phyloP scores from a whole-genome alignment of 1,139 yeast species.

The Kurtzmaniella quercitrusa region DNA sequence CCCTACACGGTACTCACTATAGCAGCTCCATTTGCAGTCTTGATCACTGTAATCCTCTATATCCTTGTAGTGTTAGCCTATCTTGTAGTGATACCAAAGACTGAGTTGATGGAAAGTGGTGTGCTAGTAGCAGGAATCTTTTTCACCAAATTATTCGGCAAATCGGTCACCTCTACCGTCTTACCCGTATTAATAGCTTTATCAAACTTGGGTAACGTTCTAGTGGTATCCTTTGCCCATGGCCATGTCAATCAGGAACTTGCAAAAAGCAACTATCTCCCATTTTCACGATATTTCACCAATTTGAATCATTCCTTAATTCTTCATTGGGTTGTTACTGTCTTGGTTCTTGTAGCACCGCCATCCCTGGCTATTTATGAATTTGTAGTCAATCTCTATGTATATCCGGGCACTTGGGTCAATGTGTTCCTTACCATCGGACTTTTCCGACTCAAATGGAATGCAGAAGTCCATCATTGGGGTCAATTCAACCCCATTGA shows the following conservation, averaged over 20 bases:
- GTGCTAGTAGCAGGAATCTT: slow-evolving; percentile 71
- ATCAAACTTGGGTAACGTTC: slow-evolving; percentile 73
- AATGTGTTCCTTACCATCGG: slow-evolving; percentile 40
- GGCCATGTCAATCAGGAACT: slow-evolving; percentile 73
- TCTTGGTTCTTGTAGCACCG: slow-evolving; percentile 39
- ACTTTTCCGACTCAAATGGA: slow-evolving; percentile 33
- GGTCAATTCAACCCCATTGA: slow-evolving; percentile 17
- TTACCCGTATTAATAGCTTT: slow-evolving; percentile 72
- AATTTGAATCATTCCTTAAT: slow-evolving; percentile 43
- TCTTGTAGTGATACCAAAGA: slow-evolving; percentile 70
- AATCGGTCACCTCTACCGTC: slow-evolving; percentile 53
- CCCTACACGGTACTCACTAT: slow-evolving; percentile 65
- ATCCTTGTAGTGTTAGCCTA: slow-evolving; percentile 69
- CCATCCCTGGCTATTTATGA: slow-evolving; percentile 47
- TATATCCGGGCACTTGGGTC: slow-evolving; percentile 52
- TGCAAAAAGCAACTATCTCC: slow-evolving; percentile 68
- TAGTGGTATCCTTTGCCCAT: slow-evolving; percentile 75
- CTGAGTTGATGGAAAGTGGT: slow-evolving; percentile 56
- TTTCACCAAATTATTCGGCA: slow-evolving; percentile 71
- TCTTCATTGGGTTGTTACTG: slow-evolving; percentile 48
- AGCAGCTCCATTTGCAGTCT: slow-evolving; percentile 70
- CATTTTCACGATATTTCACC: slow-evolving; percentile 56
- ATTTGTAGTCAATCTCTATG: slow-evolving; percentile 44
- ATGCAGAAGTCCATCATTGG: slow-evolving; percentile 30
- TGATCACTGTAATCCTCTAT: slow-evolving; percentile 56